A percentile compares a stretch with the other conserved stretches of the same genome.
phyloP scores from a whole-genome alignment of 495 filamentous ascomycete genomes.

The Penicillium samsonianum region DNA sequence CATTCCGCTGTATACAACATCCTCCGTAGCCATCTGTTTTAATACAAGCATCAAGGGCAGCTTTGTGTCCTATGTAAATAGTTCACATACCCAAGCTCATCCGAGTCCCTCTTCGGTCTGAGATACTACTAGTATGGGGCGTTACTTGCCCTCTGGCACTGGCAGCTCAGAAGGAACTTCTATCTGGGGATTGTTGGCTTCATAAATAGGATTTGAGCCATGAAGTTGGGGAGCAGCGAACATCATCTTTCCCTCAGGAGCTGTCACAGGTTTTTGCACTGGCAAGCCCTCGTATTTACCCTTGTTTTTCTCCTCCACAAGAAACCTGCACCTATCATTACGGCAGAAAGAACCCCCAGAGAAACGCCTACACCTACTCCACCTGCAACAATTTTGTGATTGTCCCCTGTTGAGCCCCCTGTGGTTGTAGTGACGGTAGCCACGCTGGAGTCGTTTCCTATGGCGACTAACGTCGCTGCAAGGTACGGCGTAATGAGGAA shows the following conservation, averaged over 20 bases:
- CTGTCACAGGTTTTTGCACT: no score
- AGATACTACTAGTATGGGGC: no score
- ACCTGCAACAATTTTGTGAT: background rate
- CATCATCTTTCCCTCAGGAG: no score
- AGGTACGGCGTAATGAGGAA: no score
- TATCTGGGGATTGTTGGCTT: no score
- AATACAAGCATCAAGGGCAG: slow-evolving; percentile 10
- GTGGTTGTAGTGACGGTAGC: background rate
- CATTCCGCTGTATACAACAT: slow-evolving; percentile 10
- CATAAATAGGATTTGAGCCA: no score
- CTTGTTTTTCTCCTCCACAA: slow-evolving; percentile 5
- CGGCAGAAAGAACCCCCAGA: background rate
- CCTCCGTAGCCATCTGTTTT: slow-evolving; percentile 14
- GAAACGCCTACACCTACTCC: slow-evolving; percentile 1
- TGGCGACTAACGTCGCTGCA: no score
- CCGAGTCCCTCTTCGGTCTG: no score
- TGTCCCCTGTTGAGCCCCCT: background rate
- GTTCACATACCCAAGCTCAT: no score
- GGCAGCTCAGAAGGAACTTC: no score
- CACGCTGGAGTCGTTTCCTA: slow-evolving; percentile 9
- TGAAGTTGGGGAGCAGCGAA: no score
- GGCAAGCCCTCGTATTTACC: slow-evolving; percentile 6
- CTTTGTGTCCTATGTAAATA: slow-evolving; percentile 8
- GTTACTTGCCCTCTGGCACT: no score
- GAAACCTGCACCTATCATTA: slow-evolving; percentile 1